Percentiles rank a stretch among this genome's conserved stretches.
Evolutionary conservation across 2,329 filamentous ascomycete species (phyloP).

Genomic region (Blastomyces gilchristii): DNA sequence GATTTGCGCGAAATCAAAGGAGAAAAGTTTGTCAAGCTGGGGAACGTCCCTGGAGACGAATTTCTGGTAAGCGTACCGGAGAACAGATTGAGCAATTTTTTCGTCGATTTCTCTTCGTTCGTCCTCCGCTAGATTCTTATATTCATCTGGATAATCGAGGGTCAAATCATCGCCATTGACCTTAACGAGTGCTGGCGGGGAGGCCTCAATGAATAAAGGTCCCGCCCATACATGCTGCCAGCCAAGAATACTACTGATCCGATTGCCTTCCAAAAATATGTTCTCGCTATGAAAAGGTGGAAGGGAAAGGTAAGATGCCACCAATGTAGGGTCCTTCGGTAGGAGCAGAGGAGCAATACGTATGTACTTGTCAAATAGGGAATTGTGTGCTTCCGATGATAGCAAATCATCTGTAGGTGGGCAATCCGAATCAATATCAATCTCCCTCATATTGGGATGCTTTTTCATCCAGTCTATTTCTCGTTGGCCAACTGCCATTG

Average conservation of each 20-base stretch:
- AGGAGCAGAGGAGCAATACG: constrained; percentile 24
- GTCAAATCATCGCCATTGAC: neutral
- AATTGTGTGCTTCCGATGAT: constrained; percentile 18
- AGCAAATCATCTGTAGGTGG: constrained; percentile 23
- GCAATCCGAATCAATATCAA: constrained; percentile 19
- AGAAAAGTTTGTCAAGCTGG: neutral
- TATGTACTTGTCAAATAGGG: constrained; percentile 26
- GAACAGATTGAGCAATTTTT: neutral
- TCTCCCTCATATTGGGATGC: constrained; percentile 20
- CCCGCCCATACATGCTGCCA: constrained; percentile 15
- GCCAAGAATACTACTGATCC: constrained; percentile 17
- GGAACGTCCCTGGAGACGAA: neutral
- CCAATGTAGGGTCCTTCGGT: constrained; percentile 16
- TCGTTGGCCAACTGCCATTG: neutral
- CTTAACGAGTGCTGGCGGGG: neutral
- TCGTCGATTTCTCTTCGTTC: neutral
- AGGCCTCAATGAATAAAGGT: neutral
- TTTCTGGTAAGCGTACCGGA: constrained; percentile 1
- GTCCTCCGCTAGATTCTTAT: neutral
- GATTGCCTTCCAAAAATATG: constrained; percentile 24
- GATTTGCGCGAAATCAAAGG: neutral
- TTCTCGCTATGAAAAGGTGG: constrained; percentile 32
- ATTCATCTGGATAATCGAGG: neutral
- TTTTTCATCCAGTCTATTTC: constrained; percentile 24
- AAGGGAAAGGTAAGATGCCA: constrained; percentile 30